Evolutionary conservation across 129 eudicot genomes (phyloP).

Genomic region (Sambucus nigra): DNA sequence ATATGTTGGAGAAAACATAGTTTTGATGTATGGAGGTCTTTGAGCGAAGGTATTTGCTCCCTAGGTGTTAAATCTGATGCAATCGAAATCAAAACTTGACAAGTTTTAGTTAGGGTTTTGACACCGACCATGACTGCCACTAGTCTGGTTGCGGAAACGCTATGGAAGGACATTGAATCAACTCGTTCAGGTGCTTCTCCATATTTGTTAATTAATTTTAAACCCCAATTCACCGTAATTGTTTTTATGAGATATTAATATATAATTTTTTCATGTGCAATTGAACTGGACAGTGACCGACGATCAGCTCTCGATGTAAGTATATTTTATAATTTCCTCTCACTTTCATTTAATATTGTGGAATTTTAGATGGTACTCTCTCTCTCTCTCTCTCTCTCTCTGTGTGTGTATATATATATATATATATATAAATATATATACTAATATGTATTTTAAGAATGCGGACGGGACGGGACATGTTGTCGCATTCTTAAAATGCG

Average conservation of each 20-base stretch:
- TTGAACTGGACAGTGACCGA: constrained; percentile 39
- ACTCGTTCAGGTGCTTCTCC: constrained; percentile 45
- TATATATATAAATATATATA: no score
- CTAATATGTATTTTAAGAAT: no score
- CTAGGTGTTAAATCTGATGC: no score
- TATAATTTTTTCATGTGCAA: not conserved
- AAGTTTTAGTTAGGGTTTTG: constrained; percentile 1
- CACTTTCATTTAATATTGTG: no score
- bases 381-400: no score
- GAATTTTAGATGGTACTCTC: no score
- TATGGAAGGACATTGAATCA: constrained; percentile 60
- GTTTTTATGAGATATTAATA: not conserved
- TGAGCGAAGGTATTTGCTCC: no score
- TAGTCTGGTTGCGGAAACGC: constrained; percentile 40
- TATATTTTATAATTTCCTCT: not conserved
- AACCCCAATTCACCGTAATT: not conserved
- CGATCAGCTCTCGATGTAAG: constrained; percentile 64
- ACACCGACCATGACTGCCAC: constrained; percentile 13
- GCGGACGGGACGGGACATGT: not conserved
- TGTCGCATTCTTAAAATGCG: not conserved
- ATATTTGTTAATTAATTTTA: not conserved
- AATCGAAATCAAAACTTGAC: no score
- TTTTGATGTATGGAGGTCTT: no score
- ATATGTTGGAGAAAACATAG: no score
- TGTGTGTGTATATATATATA: not conserved